A percentile compares a stretch with the other conserved stretches of the same genome.
phyloP scores from a whole-genome alignment of 192 early-diverging fungal genomes.

The Gorgonomyces haynaldii region DNA sequence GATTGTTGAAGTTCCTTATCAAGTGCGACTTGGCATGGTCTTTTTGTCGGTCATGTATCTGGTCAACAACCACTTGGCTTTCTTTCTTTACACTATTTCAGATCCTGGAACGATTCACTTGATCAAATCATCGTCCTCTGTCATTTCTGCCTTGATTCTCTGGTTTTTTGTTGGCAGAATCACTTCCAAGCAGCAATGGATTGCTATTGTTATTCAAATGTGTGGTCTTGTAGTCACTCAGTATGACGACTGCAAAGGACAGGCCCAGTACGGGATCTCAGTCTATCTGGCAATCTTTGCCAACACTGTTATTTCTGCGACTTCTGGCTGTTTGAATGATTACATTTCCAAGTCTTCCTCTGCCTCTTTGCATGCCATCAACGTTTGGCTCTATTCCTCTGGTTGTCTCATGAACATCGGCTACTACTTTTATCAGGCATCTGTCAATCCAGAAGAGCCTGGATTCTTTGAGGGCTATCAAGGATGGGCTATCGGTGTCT shows the following conservation, averaged over 20 bases:
- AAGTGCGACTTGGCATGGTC: background rate
- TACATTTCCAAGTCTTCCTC: background rate
- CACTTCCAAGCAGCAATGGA: constrained; percentile 2
- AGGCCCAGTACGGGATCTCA: background rate
- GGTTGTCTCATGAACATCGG: constrained; percentile 2
- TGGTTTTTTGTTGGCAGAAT: background rate
- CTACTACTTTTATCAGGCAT: background rate
- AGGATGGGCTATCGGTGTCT: background rate
- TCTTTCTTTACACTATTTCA: background rate
- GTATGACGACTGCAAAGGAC: constrained; percentile 5
- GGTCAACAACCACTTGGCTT: constrained; percentile 10
- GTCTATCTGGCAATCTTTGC: background rate
- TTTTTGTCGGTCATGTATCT: constrained; percentile 1
- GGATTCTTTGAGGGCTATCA: constrained; percentile 13
- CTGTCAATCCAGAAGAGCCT: background rate
- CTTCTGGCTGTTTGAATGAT: constrained; percentile 7
- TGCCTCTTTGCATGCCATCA: constrained; percentile 6
- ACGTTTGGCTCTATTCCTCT: constrained; percentile 7
- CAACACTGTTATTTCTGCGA: background rate
- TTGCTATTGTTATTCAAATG: constrained; percentile 10
- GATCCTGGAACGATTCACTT: constrained; percentile 12
- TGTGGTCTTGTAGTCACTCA: constrained; percentile 1
- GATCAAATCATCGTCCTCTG: constrained; percentile 4
- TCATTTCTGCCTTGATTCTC: constrained; percentile 8
- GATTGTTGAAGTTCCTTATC: background rate